Percentiles rank a stretch among this genome's conserved stretches.
Evolutionary conservation across 129 eudicot species (phyloP).

Genomic region (Tanacetum coccineum): DNA sequence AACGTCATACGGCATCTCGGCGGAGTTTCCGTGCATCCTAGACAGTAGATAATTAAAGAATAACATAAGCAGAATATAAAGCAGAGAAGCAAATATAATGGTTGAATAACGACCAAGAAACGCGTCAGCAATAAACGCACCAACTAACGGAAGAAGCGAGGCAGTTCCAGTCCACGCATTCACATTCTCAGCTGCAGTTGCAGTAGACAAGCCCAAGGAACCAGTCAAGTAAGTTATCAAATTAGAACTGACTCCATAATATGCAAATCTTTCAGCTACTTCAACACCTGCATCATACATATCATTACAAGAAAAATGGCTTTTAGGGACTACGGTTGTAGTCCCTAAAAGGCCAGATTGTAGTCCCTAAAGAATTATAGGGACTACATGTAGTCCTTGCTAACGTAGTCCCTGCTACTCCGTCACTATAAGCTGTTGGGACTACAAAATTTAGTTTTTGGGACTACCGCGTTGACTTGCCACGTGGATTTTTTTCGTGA

Average conservation of each 20-base stretch:
- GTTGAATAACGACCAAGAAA: constrained; percentile 46
- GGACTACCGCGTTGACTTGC: no score
- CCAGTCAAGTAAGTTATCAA: constrained; percentile 12
- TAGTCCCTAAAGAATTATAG: no score
- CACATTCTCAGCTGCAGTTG: constrained; percentile 19
- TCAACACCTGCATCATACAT: constrained; percentile 14
- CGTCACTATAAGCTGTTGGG: no score
- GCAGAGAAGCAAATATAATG: constrained; percentile 10
- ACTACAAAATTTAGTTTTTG: no score
- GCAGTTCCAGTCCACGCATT: constrained; percentile 16
- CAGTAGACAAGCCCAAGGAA: constrained; percentile 9
- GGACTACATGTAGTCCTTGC: no score
- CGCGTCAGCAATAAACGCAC: constrained; percentile 48
- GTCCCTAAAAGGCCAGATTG: no score
- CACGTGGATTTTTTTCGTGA: no score
- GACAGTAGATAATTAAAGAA: background rate
- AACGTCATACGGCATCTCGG: no score
- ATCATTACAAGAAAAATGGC: no score
- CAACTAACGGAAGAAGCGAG: constrained; percentile 37
- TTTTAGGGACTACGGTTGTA: no score
- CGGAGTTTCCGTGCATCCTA: no score
- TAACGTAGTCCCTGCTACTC: no score
- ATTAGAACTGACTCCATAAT: constrained; percentile 17
- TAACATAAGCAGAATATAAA: background rate
- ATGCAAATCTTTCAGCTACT: constrained; percentile 28